Evolutionary conservation across 305 asterid genomes (phyloP), one percentile per base, ranked within the genome.

Genomic region (Lippia alba): DNA sequence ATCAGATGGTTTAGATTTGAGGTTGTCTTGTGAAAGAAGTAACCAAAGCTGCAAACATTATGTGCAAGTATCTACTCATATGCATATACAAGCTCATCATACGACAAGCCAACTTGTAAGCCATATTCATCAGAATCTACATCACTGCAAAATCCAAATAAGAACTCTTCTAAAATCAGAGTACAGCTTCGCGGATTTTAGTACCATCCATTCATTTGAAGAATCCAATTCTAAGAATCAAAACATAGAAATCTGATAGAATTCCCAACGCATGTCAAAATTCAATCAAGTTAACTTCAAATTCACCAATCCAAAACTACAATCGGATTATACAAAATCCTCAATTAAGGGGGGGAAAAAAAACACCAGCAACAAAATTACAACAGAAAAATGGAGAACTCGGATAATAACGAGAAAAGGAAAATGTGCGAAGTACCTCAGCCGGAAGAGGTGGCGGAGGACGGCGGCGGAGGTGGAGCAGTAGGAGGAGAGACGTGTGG

Each of bases 401-500:
- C 6, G 44, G 51, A 14, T 8, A n/a, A 40, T 36, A 39, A 39
- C 8, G 66, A n/a, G 57, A 24, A 48, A 3, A 41, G 49, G 30
- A 69, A 53, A 41, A 30, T 11, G 60, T 6, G 39, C 41, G 41
- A 36, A 61, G 33, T 32, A 44, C 15, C 3, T 9, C 32, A 12
- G 69, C 84, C 81, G 45, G 68, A 50, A 64, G 44, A 56, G 48
- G 58, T 7, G 64, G 64, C 39, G 71, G 68, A 63, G 65, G 55
- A 57, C 73, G 58, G 70, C 66, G 71, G 78, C 71, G 66, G 71
- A 66, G 73, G 73, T 61, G 18, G 60, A 64, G 56, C 61, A 70
- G 73, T 71, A 34, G 79, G 56, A 51, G 61, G 56, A 51, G 61
- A 71, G 81, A 83, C 87, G 88, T 75, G 91, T 81, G 91, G 90